Percentiles rank a stretch among this genome's conserved stretches.
phyloP scores from a whole-genome alignment of 352 stramenopile species.

The Globisporangium carolinianum region DNA sequence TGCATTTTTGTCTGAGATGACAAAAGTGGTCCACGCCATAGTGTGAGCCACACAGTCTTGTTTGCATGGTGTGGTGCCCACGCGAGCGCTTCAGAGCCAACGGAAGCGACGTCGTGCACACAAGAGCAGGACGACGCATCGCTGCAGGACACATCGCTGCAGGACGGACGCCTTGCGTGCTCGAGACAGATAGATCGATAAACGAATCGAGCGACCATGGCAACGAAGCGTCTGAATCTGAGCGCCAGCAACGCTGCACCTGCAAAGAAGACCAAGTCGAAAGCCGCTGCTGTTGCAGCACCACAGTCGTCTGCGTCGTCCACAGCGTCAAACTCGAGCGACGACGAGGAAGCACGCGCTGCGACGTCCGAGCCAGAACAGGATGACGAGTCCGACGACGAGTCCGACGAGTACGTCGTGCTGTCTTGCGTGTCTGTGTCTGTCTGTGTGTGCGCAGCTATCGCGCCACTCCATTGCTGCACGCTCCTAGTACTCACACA shows the following conservation, averaged over 20 bases:
- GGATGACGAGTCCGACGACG: slow-evolving; percentile 25
- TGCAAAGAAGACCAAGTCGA: slow-evolving; percentile 5
- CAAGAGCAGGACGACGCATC: background rate
- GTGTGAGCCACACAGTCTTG: too few species aligned
- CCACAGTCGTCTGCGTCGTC: slow-evolving; percentile 14
- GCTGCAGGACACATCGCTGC: too few species aligned
- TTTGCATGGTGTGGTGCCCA: too few species aligned
- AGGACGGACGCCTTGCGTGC: too few species aligned
- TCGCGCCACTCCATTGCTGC: background rate
- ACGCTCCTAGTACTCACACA: background rate
- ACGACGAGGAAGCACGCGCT: slow-evolving; percentile 21
- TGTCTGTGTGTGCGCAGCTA: slow-evolving; percentile 1
- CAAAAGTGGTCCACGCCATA: too few species aligned
- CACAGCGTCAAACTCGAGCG: slow-evolving; percentile 28
- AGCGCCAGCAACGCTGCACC: slow-evolving; percentile 16
- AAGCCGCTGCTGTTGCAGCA: slow-evolving; percentile 6
- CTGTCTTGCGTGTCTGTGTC: background rate
- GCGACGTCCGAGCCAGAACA: slow-evolving; percentile 12
- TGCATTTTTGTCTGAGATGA: too few species aligned
- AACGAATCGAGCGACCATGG: slow-evolving; percentile 20
- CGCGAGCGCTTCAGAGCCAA: background rate
- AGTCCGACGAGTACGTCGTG: slow-evolving; percentile 43
- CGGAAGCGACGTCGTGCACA: background rate
- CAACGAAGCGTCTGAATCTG: slow-evolving; percentile 64
- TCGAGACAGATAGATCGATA: background rate